A percentile compares a stretch with the other conserved stretches of the same genome.
Conservation (phyloP, 2,329 filamentous ascomycete species). For the Tolypocladium endophyticum region DNA sequence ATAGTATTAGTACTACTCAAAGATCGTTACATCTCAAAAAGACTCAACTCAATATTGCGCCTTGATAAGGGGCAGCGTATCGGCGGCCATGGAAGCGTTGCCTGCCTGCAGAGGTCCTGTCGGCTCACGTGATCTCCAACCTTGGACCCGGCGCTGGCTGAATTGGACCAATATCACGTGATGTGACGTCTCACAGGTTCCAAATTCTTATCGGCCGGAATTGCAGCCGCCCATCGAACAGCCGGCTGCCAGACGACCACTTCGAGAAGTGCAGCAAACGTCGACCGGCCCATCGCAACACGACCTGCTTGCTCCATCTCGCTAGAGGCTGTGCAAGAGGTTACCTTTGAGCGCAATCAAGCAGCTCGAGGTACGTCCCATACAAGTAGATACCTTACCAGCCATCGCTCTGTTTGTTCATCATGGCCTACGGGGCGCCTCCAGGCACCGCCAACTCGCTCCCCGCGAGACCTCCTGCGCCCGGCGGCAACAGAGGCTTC, state of each 20-base stretch:
- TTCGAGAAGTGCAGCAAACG: not conserved
- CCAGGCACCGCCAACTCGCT: conserved; percentile 55
- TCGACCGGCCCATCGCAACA: not conserved
- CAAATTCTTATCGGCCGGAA: not conserved
- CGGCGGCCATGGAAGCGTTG: not conserved
- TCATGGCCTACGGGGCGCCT: conserved; percentile 81
- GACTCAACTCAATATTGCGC: not conserved
- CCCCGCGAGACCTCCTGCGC: conserved; percentile 65
- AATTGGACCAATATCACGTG: not conserved
- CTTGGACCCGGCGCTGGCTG: no score
- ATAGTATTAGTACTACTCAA: not conserved
- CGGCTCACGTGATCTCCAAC: not conserved
- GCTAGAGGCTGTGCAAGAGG: not conserved
- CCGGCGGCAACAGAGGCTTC: conserved; percentile 26
- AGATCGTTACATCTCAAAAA: not conserved
- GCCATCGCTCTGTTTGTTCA: conserved; percentile 36
- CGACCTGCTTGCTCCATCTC: not conserved
- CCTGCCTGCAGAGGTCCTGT: not conserved
- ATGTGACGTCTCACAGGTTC: not conserved
- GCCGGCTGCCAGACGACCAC: not conserved
- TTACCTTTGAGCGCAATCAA: conserved; percentile 23
- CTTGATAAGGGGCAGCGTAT: not conserved
- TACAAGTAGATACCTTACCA: conserved; percentile 7
- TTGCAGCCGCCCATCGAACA: not conserved
- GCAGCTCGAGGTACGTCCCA: conserved; percentile 40